A percentile compares a stretch with the other conserved stretches of the same genome.
These are phyloP conservation scores for Dryadomyces quercus-mongolicae DNA, from an alignment of 2,329 filamentous ascomycete genomes.

Conservation along the genomic window DNA sequence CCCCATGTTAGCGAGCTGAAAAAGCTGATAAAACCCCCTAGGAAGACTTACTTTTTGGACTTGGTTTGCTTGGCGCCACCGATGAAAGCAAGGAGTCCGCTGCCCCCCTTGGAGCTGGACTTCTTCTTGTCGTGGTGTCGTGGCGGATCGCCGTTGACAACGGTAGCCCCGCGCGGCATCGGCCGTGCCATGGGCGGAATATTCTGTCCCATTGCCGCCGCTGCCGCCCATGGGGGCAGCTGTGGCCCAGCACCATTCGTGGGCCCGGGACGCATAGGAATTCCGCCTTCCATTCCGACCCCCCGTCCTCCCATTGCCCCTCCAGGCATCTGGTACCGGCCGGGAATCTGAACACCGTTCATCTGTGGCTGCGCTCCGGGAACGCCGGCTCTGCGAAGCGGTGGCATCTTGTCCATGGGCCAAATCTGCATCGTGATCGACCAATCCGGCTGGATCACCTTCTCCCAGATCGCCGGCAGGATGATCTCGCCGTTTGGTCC, in stretches of 20 bases:
- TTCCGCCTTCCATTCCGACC: neutral
- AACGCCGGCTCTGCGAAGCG: conserved; percentile 7
- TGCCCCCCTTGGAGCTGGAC: conserved; percentile 1
- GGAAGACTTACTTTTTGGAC: conserved; percentile 11
- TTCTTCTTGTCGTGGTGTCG: conserved; percentile 10
- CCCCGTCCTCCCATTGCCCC: neutral
- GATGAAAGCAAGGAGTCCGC: conserved; percentile 7
- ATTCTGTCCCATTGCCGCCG: neutral
- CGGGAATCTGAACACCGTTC: neutral
- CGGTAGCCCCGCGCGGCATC: neutral
- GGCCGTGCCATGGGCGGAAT: neutral
- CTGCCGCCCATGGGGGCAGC: neutral
- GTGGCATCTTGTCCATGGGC: conserved; percentile 36
- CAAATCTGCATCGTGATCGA: conserved; percentile 47
- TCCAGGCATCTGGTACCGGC: conserved; percentile 1
- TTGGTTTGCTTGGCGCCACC: conserved; percentile 9
- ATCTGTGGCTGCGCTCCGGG: neutral
- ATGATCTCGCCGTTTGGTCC: conserved; percentile 75
- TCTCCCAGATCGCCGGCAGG: conserved; percentile 70
- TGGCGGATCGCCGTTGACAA: conserved; percentile 8
- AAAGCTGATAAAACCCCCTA: neutral
- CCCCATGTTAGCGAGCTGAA: neutral
- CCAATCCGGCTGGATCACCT: conserved; percentile 69
- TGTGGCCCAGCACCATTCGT: neutral
- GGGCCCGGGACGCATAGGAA: neutral